Evolutionary conservation across 208 protist genomes (phyloP), one percentile per base, ranked within the genome.

Genomic region (Leishmania aethiopica): DNA sequence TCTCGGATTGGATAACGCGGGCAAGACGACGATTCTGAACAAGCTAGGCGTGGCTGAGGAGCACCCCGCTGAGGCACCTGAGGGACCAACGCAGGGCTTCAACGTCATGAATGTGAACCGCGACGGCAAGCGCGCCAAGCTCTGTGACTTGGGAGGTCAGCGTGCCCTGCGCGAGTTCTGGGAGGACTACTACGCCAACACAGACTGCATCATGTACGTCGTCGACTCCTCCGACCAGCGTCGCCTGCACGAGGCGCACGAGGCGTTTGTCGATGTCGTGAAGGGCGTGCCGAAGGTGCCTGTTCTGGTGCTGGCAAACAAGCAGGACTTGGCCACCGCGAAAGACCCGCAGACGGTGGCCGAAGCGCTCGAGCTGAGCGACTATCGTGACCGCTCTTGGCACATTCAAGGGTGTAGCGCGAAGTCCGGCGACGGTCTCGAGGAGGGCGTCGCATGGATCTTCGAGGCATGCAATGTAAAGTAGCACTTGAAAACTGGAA

Each of bases 101-200:
- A 99, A 99, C 90, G 99, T 99, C 69, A 98, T 99, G 86, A 98
- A 99, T 32, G 82, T 99, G n/a, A 92, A 97, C 80, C 97, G 98
- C 81, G 83, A 94, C 42, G 96, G 93, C 22, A 97, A 95, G 88
- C 97, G 96, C 75, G 90, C 99, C 37, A 99, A 99, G 88, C 90
- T 99, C 55, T 99, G 99, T 95, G 99, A 99, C 89, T 95, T 99
- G 37, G 99, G 99, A 32, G 99, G 99, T 32, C 99, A 99, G 94
- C 97, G 98, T 60, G 97, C 98, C 32, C 90, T 99, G 51, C 95
- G 99, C 35, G 97, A 99, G 10, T 99, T 98, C 95, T 99, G 99
- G 99, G 88, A 98, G 81, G 97, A 99, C 88, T 99, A 99, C 89
- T 99, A 99, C 90, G 93, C 93, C 6, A 96, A 98, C 88, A 99